Conservation (phyloP, 331 rosid genomes). For the Rosa hybrid region DNA sequence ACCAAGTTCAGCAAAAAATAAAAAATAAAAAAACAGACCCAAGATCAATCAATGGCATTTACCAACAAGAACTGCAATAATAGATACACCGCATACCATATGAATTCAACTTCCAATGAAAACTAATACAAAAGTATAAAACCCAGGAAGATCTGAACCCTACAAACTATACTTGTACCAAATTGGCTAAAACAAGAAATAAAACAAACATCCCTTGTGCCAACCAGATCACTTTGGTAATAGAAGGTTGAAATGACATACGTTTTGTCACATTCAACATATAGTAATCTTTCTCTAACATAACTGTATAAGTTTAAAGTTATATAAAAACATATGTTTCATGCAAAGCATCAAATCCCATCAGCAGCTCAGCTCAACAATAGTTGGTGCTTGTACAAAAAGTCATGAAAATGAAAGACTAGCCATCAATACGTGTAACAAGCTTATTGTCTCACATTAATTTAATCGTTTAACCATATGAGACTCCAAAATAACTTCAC, state of each 20-base stretch:
- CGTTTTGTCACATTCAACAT: background rate
- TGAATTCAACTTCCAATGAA: no score
- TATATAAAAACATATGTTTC: background rate
- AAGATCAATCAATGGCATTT: no score
- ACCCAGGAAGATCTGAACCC: no score
- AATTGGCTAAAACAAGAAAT: background rate
- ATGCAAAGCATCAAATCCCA: conserved; percentile 8
- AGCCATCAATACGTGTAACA: background rate
- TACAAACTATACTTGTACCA: no score
- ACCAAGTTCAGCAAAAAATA: no score
- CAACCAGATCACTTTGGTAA: background rate
- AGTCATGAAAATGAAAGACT: background rate
- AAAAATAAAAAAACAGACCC: no score
- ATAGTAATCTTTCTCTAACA: background rate
- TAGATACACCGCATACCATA: no score
- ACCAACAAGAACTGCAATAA: no score
- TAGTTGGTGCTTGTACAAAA: background rate
- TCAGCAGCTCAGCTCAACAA: background rate
- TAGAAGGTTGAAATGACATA: background rate
- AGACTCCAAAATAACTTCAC: conserved; percentile 3
- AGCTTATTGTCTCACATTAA: background rate
- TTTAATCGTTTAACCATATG: background rate
- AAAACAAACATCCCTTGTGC: background rate
- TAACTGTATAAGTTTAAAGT: background rate
- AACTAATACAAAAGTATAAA: no score